These are phyloP conservation scores for Podospora comata DNA, from an alignment of 495 filamentous ascomycete species.

Conservation along the genomic window DNA sequence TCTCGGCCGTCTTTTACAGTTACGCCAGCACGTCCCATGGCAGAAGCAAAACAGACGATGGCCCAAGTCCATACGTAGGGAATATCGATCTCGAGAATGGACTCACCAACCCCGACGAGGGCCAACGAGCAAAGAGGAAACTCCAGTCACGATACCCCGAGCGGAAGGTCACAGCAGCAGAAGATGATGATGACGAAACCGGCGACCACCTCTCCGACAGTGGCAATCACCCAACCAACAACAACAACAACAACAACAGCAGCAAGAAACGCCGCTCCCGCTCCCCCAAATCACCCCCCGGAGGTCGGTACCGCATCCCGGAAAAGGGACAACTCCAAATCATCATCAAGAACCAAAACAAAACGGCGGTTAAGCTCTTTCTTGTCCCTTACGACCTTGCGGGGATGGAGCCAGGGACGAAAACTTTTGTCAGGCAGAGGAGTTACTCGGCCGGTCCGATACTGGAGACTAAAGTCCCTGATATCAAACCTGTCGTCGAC, in stretches of 20 bases:
- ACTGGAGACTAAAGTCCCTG: constrained; percentile 50
- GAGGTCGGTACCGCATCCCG: constrained; percentile 90
- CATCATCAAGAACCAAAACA: constrained; percentile 94
- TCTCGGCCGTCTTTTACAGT: constrained; percentile 96
- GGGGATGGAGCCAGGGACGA: constrained; percentile 94
- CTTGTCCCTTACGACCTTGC: constrained; percentile 90
- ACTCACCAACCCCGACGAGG: constrained; percentile 51
- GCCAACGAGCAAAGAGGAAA: constrained; percentile 46
- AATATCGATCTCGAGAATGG: constrained; percentile 86
- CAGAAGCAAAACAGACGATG: constrained; percentile 64
- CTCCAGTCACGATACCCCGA: constrained; percentile 37
- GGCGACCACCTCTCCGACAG: constrained; percentile 32
- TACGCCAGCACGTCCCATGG: constrained; percentile 66
- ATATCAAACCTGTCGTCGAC: constrained; percentile 22
- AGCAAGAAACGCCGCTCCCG: constrained; percentile 54
- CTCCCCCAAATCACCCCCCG: constrained; percentile 70
- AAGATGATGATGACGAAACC: constrained; percentile 31
- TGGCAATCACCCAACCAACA: constrained; percentile 22
- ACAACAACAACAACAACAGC: constrained; percentile 36
- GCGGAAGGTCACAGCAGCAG: constrained; percentile 20
- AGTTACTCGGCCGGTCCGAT: constrained; percentile 88
- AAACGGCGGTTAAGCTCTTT: constrained; percentile 93
- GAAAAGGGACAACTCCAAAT: constrained; percentile 95
- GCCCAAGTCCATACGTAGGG: constrained; percentile 94
- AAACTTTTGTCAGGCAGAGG: constrained; percentile 94